These are phyloP conservation scores for Boletus subcaerulescens DNA, from an alignment of 768 basidiomycete genomes.

Conservation along the genomic window DNA sequence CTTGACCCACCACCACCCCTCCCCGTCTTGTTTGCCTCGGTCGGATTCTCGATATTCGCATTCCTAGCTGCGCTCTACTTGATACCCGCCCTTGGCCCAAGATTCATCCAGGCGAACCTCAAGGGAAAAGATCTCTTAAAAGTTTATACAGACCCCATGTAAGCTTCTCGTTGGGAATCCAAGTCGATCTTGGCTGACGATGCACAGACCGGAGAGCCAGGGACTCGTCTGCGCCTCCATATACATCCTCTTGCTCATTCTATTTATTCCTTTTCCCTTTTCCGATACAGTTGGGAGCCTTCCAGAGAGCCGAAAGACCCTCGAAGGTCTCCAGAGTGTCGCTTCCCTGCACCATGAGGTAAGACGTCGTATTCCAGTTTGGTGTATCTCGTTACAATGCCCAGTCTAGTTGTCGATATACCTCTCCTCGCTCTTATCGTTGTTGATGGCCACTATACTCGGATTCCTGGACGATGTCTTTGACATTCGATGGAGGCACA, in stretches of 20 bases:
- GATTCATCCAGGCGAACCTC: constrained; percentile 78
- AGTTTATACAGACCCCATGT: constrained; percentile 70
- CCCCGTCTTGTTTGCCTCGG: constrained; percentile 70
- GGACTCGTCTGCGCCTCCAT: constrained; percentile 88
- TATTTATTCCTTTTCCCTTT: constrained; percentile 96
- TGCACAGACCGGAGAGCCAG: constrained; percentile 84
- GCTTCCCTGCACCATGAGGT: constrained; percentile 76
- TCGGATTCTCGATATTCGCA: constrained; percentile 84
- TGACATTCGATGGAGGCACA: constrained; percentile 98
- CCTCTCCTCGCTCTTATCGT: constrained; percentile 86
- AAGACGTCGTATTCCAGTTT: constrained; percentile 18
- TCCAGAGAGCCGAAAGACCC: constrained; percentile 38
- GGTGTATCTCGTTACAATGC: neutral
- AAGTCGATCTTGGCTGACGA: neutral
- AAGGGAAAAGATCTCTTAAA: constrained; percentile 89
- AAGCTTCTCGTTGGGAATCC: constrained; percentile 22
- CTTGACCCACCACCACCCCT: constrained; percentile 66
- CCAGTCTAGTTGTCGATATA: constrained; percentile 76
- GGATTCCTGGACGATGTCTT: constrained; percentile 98
- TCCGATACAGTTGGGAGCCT: constrained; percentile 61
- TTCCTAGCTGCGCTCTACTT: constrained; percentile 73
- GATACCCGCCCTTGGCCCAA: constrained; percentile 78
- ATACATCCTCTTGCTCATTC: constrained; percentile 81
- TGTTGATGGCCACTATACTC: constrained; percentile 88
- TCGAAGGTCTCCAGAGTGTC: constrained; percentile 45